Evolutionary conservation across 73 alveolate species (phyloP), one percentile per base, ranked within the genome.

Genomic region (Stentor roeselii): DNA sequence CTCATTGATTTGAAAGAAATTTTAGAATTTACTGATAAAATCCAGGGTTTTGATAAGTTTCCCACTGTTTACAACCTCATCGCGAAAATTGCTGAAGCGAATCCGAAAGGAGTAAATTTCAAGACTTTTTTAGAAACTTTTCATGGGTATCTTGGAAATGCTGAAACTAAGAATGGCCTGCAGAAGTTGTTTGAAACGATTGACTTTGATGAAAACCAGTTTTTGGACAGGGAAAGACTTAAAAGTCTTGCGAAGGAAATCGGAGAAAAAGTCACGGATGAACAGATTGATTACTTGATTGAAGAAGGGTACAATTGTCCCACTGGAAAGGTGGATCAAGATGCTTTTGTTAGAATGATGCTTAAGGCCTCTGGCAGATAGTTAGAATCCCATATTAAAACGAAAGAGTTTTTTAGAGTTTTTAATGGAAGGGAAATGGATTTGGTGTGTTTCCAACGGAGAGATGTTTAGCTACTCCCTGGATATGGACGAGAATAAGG

Each of bases 251-350:
- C 88, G 58, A 88, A 87, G 41, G 86, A 90, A 74, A 76, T 80
- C 35, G 95, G 95, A 39, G 90, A 88, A 60, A 50, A 60, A 4
- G 86, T 91, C 39, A 84, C 88, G 27, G 95, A 90, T 41, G 87
- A 84, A 39, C 92, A 90, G 86, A 74, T 91, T 14, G 74, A 90
- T 50, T 88, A 90, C n/a, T 82, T 91, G 88, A 78, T 91, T 37
- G 77, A 60, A 39, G 84, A 91, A 39, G 90, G 90, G 4, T 90
- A 91, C 67, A 61, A 75, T 36, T 87, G 90, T 82, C 86, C 86
- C 60, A 94, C 89, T 87, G 94, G 95, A 21, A 90, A 80, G 83
- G 85, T 92, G 36, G 90, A 85, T 76, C 83, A 86, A 58, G 95
- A 92, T 61, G 97, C 89, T 75, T 92, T 92, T 82, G 67, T 50